Evolutionary conservation across 2,329 filamentous ascomycete species (phyloP), one percentile per base, ranked within the genome.

Genomic region (Cytospora leucostoma): DNA sequence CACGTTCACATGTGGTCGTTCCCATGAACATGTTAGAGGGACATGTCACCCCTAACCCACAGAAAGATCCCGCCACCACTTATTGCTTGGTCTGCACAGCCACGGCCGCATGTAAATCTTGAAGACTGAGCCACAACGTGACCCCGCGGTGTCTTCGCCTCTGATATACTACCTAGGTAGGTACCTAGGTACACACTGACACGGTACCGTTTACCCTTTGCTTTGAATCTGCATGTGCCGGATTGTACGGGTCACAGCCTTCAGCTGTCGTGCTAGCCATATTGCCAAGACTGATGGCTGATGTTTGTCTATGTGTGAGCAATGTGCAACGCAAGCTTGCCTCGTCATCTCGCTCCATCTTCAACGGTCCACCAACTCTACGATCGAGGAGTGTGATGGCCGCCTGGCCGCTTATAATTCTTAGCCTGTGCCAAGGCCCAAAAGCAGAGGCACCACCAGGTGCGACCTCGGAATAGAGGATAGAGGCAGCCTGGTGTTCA

Each of bases 251-350:
- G n/a, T n/a, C n/a, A 27, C 27, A 27, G 27, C 27, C 27, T 27
- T 27, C n/a, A 47, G 44, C 44, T 12, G 13, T 47, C 44, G 44
- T 19, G 44, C 8, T 19, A 47, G 2, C 19, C 21, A 11, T 47
- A 10, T 7, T 47, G 44, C 44, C 44, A 47, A 47, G 44, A 47
- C 44, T n/a, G 7, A 12, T 19, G n/a, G 11, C 27, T 27, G 27
- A 27, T 27, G 27, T 27, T 27, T 27, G 27, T 27, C 12, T 10
- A 21, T 12, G 44, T 7, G n/a, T 47, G n/a, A 19, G n/a, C 44
- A 47, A 21, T 47, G 44, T 47, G 44, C 44, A 47, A 47, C 44
- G 44, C n/a, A 47, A 47, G 44, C 44, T 47, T 21, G 44, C n/a
- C 44, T 47, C 44, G 44, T 47, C 44, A 47, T 47, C n/a, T 8